phyloP scores from a whole-genome alignment of 345 rosid genomes.

The Streptanthus diversifolius region DNA sequence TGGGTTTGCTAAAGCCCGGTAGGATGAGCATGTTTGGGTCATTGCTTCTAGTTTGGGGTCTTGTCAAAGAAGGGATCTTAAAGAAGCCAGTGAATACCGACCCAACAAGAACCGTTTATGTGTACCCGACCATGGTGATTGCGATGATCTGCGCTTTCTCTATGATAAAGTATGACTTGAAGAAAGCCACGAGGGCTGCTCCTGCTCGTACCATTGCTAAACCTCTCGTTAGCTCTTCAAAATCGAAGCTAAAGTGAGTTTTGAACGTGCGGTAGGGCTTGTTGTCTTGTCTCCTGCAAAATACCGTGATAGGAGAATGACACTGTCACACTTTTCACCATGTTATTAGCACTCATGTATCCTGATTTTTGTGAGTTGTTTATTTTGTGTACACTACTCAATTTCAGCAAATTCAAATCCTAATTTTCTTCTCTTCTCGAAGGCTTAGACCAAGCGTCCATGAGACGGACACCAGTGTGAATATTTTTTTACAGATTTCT shows the following conservation, averaged over 20 bases:
- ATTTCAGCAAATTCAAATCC: conserved; percentile 6
- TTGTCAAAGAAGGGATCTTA: conserved; percentile 84
- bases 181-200: conserved; percentile 59
- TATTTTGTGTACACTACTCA: conserved; percentile 9
- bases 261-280: not conserved
- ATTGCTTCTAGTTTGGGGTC: conserved; percentile 78
- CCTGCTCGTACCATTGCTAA: conserved; percentile 67
- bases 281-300: conserved; percentile 7
- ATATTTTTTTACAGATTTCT: not conserved
- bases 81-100: conserved; percentile 71
- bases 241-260: conserved; percentile 73
- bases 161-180: conserved; percentile 72
- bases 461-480: not conserved
- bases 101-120: conserved; percentile 61
- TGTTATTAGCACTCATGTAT: conserved; percentile 5
- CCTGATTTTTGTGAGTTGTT: conserved; percentile 23
- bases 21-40: conserved; percentile 98
- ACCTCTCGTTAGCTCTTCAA: conserved; percentile 74
- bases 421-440: not conserved
- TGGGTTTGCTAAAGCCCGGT: conserved; percentile 76
- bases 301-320: not conserved
- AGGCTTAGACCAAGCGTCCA: not conserved
- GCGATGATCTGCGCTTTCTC: conserved; percentile 80
- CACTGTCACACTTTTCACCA: not conserved
- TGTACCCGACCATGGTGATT: conserved; percentile 77